phyloP scores from a whole-genome alignment of 805 yeast genomes.

The Candida maris region DNA sequence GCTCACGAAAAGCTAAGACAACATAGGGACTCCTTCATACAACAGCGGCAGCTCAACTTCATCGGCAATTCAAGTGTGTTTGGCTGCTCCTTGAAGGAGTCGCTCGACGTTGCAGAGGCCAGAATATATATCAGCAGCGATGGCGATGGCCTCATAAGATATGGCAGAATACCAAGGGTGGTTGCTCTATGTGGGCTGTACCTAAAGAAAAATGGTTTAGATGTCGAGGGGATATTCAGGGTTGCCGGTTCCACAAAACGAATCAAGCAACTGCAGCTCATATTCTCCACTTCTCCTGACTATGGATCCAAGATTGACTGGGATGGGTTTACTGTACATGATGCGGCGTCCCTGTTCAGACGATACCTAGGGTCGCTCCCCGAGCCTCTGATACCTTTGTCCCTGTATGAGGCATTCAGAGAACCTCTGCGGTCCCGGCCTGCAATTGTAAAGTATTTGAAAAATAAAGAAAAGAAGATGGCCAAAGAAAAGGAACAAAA shows the following conservation, averaged over 20 bases:
- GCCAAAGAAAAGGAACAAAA: not conserved
- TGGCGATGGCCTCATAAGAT: conserved; percentile 65
- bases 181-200: conserved; percentile 95
- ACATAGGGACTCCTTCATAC: conserved; percentile 48
- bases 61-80: conserved; percentile 57
- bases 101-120: conserved; percentile 74
- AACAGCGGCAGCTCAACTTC: conserved; percentile 38
- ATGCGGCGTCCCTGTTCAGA: conserved; percentile 87
- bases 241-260: conserved; percentile 90
- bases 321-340: conserved; percentile 95
- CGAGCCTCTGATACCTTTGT: conserved; percentile 85
- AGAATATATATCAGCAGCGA: conserved; percentile 61
- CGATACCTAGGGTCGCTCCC: conserved; percentile 84
- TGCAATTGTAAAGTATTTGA: conserved; percentile 62
- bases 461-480: conserved; percentile 40
- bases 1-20: conserved; percentile 36
- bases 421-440: conserved; percentile 67
- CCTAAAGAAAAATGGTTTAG: conserved; percentile 71
- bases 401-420: conserved; percentile 72
- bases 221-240: conserved; percentile 87
- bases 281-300: conserved; percentile 83
- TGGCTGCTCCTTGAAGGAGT: conserved; percentile 73
- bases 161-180: conserved; percentile 86
- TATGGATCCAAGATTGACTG: conserved; percentile 85
- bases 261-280: conserved; percentile 76